Evolutionary conservation across 202 grass and related monocot genomes (phyloP), one percentile per base, ranked within the genome.

Genomic region (Zizania palustris): DNA sequence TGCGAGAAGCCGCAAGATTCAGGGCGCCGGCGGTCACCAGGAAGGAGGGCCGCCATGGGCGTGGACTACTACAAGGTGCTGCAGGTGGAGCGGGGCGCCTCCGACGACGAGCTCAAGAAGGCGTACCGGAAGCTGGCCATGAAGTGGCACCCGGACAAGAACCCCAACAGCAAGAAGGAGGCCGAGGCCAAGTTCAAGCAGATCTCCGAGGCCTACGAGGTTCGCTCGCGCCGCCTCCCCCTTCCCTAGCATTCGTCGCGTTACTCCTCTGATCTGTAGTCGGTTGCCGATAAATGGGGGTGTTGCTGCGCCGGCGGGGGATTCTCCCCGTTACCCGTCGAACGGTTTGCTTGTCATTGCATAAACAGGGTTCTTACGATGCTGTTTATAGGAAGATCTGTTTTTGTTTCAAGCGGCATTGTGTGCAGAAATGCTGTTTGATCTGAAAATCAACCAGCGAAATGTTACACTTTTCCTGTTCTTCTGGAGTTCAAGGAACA

Each of bases 121-220:
- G 89, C 87, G 45, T 96, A 92, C 67, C 82, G 93, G 81, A 96
- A 92, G 82, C 82, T 92, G 68, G 93, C 93, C 85, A 96, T 96
- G 93, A 90, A 75, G 45, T 96, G 93, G 89, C 93, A 96, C 66
- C 93, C 89, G 15, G 92, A 95, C 34, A 96, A 96, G 84, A 96
- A 96, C 59, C 93, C 87, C 53, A 85, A 56, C 55, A 84, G 75
- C 71, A 96, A 96, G 86, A 87, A 92, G 63, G 89, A 92, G 12
- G 89, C 93, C 4, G 93, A 96, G 79, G 87, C 93, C 53, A 97
- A 88, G 83, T 97, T 97, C 85, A 97, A 97, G 77, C 72, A 97
- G 89, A 92, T 97, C 68, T 89, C 93, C 12, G 93, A 97, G 77
- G 89, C 87, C 39, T 97, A 97, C 39, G 93, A 97, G 82, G 93